Percentiles rank a stretch among this genome's conserved stretches.
These are phyloP conservation scores for Hanseniaspora singularis DNA, from an alignment of 805 yeast species.

Conservation along the genomic window DNA sequence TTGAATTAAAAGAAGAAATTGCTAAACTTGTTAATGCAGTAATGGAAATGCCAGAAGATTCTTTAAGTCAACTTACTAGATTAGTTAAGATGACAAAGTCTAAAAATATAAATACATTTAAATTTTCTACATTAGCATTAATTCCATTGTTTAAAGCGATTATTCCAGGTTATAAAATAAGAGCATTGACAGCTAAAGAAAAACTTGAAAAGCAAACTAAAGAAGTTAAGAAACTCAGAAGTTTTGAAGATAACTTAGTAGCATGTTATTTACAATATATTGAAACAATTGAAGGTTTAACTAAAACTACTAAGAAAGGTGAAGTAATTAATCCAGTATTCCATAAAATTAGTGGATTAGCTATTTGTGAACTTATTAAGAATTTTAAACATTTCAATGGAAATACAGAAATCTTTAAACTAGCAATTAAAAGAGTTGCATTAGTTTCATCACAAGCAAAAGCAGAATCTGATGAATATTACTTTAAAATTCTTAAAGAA, in stretches of 20 bases:
- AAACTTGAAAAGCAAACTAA: conserved; percentile 68
- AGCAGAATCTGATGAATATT: conserved; percentile 34
- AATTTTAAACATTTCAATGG: conserved; percentile 70
- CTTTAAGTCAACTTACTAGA: conserved; percentile 51
- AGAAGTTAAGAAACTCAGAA: conserved; percentile 67
- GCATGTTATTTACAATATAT: conserved; percentile 57
- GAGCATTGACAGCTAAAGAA: conserved; percentile 73
- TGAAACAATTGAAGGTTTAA: conserved; percentile 37
- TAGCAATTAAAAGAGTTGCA: conserved; percentile 56
- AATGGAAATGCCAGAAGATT: conserved; percentile 82
- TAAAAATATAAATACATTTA: conserved; percentile 50
- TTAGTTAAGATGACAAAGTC: conserved; percentile 60
- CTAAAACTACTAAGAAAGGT: conserved; percentile 30
- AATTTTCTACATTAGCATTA: conserved; percentile 64
- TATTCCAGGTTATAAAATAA: conserved; percentile 77
- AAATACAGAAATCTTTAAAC: conserved; percentile 58
- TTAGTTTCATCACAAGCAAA: conserved; percentile 34
- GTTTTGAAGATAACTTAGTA: conserved; percentile 69
- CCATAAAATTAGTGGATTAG: conserved; percentile 54
- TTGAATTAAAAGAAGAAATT: conserved; percentile 64
- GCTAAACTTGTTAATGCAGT: conserved; percentile 69
- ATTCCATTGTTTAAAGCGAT: conserved; percentile 75
- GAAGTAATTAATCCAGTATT: conserved; percentile 24
- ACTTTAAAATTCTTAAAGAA: conserved; percentile 47
- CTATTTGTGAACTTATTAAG: conserved; percentile 65